These are phyloP conservation scores for Persicaria maculosa DNA, from an alignment of 148 eudicot genomes.

Conservation along the genomic window DNA sequence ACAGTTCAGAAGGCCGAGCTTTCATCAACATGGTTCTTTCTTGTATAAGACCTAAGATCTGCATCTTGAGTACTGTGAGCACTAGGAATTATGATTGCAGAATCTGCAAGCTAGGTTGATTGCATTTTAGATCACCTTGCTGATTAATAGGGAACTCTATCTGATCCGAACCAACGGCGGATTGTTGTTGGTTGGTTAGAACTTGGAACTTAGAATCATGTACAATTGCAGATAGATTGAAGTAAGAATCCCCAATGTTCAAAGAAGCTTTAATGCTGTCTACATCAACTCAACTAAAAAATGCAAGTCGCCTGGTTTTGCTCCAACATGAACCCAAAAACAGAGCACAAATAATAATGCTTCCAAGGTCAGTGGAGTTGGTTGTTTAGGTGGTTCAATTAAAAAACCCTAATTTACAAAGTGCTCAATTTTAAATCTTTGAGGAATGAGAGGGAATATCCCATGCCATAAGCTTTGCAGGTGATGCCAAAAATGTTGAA, in stretches of 20 bases:
- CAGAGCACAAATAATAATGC: not conserved
- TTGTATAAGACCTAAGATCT: too few relatives aligned
- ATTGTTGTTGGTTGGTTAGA: not conserved
- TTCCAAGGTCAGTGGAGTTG: constrained; percentile 17
- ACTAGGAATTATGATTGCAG: too few relatives aligned
- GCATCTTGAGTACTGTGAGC: too few relatives aligned
- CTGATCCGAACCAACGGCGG: not conserved
- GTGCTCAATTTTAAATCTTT: not conserved
- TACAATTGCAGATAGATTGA: not conserved
- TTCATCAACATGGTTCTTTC: too few relatives aligned
- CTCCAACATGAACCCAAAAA: constrained; percentile 9
- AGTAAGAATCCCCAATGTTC: not conserved
- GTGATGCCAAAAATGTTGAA: constrained; percentile 1
- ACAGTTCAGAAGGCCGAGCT: too few relatives aligned
- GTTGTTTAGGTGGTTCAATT: not conserved
- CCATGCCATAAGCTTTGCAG: constrained; percentile 1
- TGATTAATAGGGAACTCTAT: not conserved
- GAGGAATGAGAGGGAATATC: constrained; percentile 6
- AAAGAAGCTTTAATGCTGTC: not conserved
- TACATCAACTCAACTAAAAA: not conserved
- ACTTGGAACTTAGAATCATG: not conserved
- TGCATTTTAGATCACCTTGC: too few relatives aligned
- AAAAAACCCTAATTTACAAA: not conserved
- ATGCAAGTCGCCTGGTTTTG: constrained; percentile 8
- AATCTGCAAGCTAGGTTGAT: too few relatives aligned